These are phyloP conservation scores for Rhododendron mucronatum DNA, from an alignment of 148 eudicot species.

Conservation along the genomic window DNA sequence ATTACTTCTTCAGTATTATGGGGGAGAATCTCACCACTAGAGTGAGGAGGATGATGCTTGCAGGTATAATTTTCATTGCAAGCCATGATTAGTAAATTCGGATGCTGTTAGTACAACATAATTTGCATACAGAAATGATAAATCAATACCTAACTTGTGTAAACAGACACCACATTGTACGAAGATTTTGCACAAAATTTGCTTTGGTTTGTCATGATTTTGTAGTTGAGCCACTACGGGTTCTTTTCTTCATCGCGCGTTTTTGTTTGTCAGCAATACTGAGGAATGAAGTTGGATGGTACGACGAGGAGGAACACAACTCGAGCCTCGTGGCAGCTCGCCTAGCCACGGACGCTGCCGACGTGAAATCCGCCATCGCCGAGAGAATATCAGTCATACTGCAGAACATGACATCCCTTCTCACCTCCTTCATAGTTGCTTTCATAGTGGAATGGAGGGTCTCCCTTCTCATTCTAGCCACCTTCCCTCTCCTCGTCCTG, in stretches of 20 bases:
- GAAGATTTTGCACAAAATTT: not conserved
- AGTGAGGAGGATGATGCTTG: slow-evolving; percentile 99
- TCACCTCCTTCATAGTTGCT: slow-evolving; percentile 95
- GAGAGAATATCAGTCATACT: slow-evolving; percentile 97
- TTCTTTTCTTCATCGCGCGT: not conserved
- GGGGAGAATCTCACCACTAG: slow-evolving; percentile 97
- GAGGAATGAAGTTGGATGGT: slow-evolving; percentile 99
- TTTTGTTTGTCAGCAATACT: slow-evolving; percentile 56
- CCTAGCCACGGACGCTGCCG: slow-evolving; percentile 90
- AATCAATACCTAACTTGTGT: not conserved
- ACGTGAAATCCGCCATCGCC: slow-evolving; percentile 94
- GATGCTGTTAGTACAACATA: not conserved
- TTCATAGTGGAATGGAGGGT: slow-evolving; percentile 98
- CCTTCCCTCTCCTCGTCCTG: slow-evolving; percentile 94
- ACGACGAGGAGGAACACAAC: slow-evolving; percentile 98
- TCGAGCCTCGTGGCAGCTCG: slow-evolving; percentile 96
- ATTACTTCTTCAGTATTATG: slow-evolving; percentile 98
- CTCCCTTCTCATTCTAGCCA: slow-evolving; percentile 91
- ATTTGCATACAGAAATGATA: not conserved
- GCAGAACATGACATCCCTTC: slow-evolving; percentile 98
- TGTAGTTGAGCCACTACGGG: not conserved
- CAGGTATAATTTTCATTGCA: slow-evolving; percentile 43
- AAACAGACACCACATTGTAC: not conserved
- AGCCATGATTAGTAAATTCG: not conserved
- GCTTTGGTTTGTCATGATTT: not conserved